Percentiles rank a stretch among this genome's conserved stretches.
phyloP scores from a whole-genome alignment of 2,329 filamentous ascomycete genomes.

The Cladosporium sp. region DNA sequence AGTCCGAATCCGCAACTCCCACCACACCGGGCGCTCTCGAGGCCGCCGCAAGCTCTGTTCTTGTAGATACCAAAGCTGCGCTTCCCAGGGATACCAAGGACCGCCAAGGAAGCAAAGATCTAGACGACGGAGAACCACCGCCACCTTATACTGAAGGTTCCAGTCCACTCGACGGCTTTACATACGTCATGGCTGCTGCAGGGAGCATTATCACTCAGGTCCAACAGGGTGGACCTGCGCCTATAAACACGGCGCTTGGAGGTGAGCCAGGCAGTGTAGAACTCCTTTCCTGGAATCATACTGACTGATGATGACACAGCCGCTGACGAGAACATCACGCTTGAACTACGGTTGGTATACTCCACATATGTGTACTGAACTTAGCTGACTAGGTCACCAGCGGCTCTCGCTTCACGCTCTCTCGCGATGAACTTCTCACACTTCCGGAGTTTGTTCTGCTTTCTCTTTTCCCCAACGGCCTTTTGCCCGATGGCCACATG shows the following conservation, averaged over 20 bases:
- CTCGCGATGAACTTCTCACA: constrained; percentile 89
- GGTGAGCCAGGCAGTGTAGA: constrained; percentile 46
- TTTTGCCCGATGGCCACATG: constrained; percentile 94
- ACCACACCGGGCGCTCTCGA: constrained; percentile 30
- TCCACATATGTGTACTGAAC: not conserved
- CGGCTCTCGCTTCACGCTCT: constrained; percentile 89
- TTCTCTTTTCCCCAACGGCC: constrained; percentile 97
- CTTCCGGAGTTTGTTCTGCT: constrained; percentile 95
- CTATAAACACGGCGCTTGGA: constrained; percentile 77
- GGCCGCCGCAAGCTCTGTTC: constrained; percentile 48
- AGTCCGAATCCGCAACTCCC: constrained; percentile 21
- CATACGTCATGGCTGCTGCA: constrained; percentile 96
- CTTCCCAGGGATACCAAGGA: constrained; percentile 79
- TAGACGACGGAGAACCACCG: constrained; percentile 83
- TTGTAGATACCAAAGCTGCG: constrained; percentile 77
- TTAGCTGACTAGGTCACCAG: constrained; percentile 47
- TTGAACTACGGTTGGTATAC: constrained; percentile 76
- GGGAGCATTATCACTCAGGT: constrained; percentile 99
- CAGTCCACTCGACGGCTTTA: constrained; percentile 86
- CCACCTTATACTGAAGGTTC: constrained; percentile 94
- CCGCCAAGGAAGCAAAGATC: constrained; percentile 65
- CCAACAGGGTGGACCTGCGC: constrained; percentile 80
- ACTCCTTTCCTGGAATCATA: not conserved
- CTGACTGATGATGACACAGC: constrained; percentile 35
- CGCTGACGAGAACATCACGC: constrained; percentile 88